Evolutionary conservation across 163 green algal species (phyloP).

Genomic region (Chlamydomonas reinhardtii): DNA sequence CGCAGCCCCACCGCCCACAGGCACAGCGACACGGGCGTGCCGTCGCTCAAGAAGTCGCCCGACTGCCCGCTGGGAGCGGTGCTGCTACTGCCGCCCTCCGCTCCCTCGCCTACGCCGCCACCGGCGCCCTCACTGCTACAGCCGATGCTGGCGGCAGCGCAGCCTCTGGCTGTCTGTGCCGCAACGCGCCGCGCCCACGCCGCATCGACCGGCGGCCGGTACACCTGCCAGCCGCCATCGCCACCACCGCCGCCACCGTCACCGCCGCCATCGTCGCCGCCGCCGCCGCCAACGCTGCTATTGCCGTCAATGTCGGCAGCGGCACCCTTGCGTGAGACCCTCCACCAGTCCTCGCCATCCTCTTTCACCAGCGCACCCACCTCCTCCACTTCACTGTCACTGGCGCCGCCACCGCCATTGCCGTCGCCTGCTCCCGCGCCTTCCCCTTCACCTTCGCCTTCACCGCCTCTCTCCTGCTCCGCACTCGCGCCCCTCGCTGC

Average conservation of each 20-base stretch:
- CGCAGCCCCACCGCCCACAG: constrained; percentile 76
- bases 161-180: background rate
- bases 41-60: constrained; percentile 36
- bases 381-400: background rate
- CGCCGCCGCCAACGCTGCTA: background rate
- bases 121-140: background rate
- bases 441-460: too few species aligned
- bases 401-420: background rate
- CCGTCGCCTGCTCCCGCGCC: background rate
- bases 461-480: too few species aligned
- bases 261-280: background rate
- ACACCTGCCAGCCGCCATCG: background rate
- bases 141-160: background rate
- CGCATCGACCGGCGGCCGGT: too few species aligned
- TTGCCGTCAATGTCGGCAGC: background rate
- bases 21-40: constrained; percentile 58
- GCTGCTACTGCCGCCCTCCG: background rate
- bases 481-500: background rate
- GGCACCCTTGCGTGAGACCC: background rate
- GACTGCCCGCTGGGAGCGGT: background rate
- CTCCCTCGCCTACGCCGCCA: background rate
- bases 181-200: background rate
- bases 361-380: background rate
- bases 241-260: background rate
- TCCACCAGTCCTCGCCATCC: background rate